Evolutionary conservation across 2,329 filamentous ascomycete species (phyloP), one percentile per base, ranked within the genome.

Genomic region (Ophiocordyceps unilateralis): DNA sequence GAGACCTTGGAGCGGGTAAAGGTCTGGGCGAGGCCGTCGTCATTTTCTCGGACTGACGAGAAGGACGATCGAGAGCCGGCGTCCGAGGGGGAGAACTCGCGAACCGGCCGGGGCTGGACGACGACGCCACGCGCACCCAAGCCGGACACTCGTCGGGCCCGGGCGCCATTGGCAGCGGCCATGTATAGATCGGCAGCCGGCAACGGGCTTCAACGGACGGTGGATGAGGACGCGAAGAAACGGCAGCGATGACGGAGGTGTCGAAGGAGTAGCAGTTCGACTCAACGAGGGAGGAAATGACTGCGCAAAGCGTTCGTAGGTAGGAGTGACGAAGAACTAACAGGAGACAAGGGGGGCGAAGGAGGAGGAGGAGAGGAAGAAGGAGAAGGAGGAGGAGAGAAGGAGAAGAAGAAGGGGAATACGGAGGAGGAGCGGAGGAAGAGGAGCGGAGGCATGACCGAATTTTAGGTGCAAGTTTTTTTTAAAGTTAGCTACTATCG

Each of bases 1-100:
- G 76, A 79, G 47, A 78, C 61, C 57, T 78, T 79, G 54, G 72
- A 72, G 43, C 68, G 68, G 41, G 74, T 78, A 49, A 81, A 81
- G 44, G 70, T 72, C 62, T 81, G 76, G 44, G 72, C 68, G 24
- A 77, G 59, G 46, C 70, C 69, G 50, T 68, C 65, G 53, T 75
- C 71, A 55, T 71, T 69, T 62, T 78, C 74, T 47, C 74, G 66
- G 46, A 78, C 72, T 39, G 74, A 78, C 24, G 74, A 77, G 59
- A 78, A 78, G 45, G 74, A 78, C 24, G 70, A 70, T 46, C 73
- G 69, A 5, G 59, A 61, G 42, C 56, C 62, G 50, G 58, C 57
- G 41, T 65, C 60, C 46, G 55, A 57, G 22, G 61, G 60, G 40
- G 61, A 63, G 43, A 54, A 52, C 45, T 58, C 54, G 30, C 59